Evolutionary conservation across 148 eudicot genomes (phyloP), one percentile per base, ranked within the genome.

Genomic region (Cornus florida): DNA sequence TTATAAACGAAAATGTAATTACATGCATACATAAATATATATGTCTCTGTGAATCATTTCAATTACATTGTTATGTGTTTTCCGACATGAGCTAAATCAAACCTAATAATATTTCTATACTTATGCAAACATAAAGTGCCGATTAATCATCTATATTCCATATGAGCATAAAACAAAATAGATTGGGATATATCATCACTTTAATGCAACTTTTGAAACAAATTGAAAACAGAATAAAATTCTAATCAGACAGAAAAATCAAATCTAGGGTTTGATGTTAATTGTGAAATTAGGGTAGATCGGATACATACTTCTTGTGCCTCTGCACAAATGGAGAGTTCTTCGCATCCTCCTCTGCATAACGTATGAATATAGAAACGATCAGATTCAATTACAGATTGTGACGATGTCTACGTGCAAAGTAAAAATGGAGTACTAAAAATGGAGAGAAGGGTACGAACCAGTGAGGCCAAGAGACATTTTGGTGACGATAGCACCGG

Each of bases 321-420:
- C 97, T 90, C 87, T 94, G 91, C 38, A 87, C 98, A 79, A 94
- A 94, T 0, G 43, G 71, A 6, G 97, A 94, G 73, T 94, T 90
- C 90, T 92, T 91, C 22, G 88, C 94, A 46, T 94, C 93, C 81
- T 94, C 98, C 83, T 94, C 98, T 92, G 83, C 82, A 80, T 13
- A 70, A 12, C 0, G 12, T 11, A 11, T 48, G 53, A 48, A 48
- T 8, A 48, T 8, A 77, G 28, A 72, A 20, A 71, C 59, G 19
- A 53, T 12, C 59, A 12, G 17, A 53, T 11, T 11, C 2, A 53
- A 53, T 53, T 16, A 53, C 3, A 53, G 19, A 12, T 11, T 53
- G 17, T 12, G 19, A 13, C 4, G 6, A 4, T 43, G 4, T 35
- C 3, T 35, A 35, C 1, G 38, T 35, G 38, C 38, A 35, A 2